phyloP scores from a whole-genome alignment of 352 stramenopile species.

The Phytophthora litchii region DNA sequence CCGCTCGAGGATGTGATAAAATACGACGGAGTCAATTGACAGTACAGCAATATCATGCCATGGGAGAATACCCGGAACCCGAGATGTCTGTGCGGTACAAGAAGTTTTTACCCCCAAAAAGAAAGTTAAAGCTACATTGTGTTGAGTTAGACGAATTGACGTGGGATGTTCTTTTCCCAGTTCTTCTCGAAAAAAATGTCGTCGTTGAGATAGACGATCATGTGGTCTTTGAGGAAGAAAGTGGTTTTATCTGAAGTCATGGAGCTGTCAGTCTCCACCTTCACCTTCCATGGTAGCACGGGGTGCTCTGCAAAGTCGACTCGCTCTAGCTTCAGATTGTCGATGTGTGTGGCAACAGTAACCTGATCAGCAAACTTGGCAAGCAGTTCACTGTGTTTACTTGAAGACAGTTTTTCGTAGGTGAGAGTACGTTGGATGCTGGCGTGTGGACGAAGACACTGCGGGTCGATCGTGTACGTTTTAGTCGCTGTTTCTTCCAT shows the following conservation, averaged over 20 bases:
- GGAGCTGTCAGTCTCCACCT: constrained; percentile 49
- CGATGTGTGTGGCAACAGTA: constrained; percentile 13
- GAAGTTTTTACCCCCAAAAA: too few relatives aligned
- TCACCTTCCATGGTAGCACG: constrained; percentile 40
- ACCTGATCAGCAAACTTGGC: constrained; percentile 26
- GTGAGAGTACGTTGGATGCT: constrained; percentile 46
- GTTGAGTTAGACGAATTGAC: constrained; percentile 45
- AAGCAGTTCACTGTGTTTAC: constrained; percentile 22
- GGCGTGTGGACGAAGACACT: constrained; percentile 36
- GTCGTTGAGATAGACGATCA: constrained; percentile 42
- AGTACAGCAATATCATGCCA: too few relatives aligned
- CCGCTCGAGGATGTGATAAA: too few relatives aligned
- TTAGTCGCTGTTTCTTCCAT: constrained; percentile 56
- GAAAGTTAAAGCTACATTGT: too few relatives aligned
- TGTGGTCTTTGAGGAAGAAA: constrained; percentile 43
- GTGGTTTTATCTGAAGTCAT: constrained; percentile 42
- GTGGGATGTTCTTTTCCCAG: constrained; percentile 44
- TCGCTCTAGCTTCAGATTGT: constrained; percentile 26
- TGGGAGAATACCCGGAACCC: too few relatives aligned
- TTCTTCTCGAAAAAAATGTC: constrained; percentile 46
- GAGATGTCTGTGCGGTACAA: too few relatives aligned
- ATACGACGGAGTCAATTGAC: too few relatives aligned
- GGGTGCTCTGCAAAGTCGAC: constrained; percentile 40
- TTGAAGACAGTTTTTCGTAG: constrained; percentile 44
- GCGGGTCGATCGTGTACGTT: constrained; percentile 46